Percentiles rank a stretch among this genome's conserved stretches.
These are phyloP conservation scores for Rubia yunnanensis DNA, from an alignment of 257 asterid species.

Conservation along the genomic window DNA sequence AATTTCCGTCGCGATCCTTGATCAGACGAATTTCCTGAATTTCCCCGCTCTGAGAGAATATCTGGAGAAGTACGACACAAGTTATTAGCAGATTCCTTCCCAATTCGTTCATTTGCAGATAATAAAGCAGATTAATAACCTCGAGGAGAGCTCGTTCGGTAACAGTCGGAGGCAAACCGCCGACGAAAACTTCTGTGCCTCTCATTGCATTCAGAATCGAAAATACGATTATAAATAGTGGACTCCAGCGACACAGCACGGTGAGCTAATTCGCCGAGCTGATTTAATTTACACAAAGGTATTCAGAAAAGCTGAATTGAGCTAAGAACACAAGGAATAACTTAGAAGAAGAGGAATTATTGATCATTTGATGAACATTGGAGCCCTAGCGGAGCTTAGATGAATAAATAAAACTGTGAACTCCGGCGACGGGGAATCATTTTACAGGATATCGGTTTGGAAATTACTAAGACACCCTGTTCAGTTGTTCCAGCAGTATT, in stretches of 20 bases:
- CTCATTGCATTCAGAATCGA: constrained; percentile 14
- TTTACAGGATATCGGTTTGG: not conserved
- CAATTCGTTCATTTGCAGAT: constrained; percentile 6
- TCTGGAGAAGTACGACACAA: constrained; percentile 29
- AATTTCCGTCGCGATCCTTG: constrained; percentile 51
- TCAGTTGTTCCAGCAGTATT: not conserved
- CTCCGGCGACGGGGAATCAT: not conserved
- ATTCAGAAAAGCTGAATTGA: not conserved
- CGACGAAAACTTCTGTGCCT: constrained; percentile 80
- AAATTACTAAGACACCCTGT: not conserved
- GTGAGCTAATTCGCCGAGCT: not conserved
- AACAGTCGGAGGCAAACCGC: constrained; percentile 58
- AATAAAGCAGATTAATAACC: constrained; percentile 29
- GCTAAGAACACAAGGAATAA: not conserved
- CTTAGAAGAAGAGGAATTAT: not conserved
- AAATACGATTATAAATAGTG: not conserved
- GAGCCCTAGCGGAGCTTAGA: not conserved
- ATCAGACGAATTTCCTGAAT: constrained; percentile 61
- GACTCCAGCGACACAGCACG: not conserved
- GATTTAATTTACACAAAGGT: no score
- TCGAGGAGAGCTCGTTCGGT: constrained; percentile 52
- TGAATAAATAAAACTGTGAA: not conserved
- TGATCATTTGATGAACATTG: not conserved
- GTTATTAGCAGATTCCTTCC: not conserved
- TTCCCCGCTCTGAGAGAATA: constrained; percentile 69